Base-by-base conservation (phyloP, 495 filamentous ascomycete species). In the Lasiosphaeriaceae sp. region DNA sequence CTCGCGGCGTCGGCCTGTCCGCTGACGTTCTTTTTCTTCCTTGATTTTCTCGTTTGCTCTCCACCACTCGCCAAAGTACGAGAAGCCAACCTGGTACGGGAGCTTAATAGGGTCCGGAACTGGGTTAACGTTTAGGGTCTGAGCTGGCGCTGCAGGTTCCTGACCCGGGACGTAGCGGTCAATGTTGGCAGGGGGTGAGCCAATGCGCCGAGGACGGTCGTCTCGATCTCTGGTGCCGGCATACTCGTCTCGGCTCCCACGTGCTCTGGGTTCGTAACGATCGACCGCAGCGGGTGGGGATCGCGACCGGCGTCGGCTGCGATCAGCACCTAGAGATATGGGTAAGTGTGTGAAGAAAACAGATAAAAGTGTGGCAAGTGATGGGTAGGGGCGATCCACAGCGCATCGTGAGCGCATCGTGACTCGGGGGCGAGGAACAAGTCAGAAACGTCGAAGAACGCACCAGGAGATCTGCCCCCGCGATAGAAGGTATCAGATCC, bases 51-150 rank as follows among this genome's bases (percentile, higher is more conserved):
- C 88, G 63, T 96, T 91, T 11, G 80, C 74, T 54, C 92, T 79
- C 92, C 92, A 97, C 94, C 94, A 99, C 71, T 97, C 95, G 7
- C 90, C 89, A 66, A 95, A 99, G 72, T 86, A 97, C 22, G 88
- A 96, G 74, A 97, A 97, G 0, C 94, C 93, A 48, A 96, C 94
- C 69, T 97, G 92, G 60, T 88, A 96, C 14, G 96, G 88, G 11
- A 97, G 78, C 49, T 82, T 87, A 52, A 92, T 77, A 7, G 94
- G 94, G 61, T 97, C 90, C 16, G 85, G 79, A 34, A 96, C 69
- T 3, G 88, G 90, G 63, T 96, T 96, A 3, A 75, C 26, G 26
- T 31, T 74, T 8, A 81, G 73, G n/a, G 87, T 71, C 11, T 76
- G 72, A 14, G 87, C 81, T 17, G 72, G 62, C 26, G 26, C 26